Conservation (phyloP, 2,329 filamentous ascomycete genomes). For the Pseudofabraea citricarpa region DNA sequence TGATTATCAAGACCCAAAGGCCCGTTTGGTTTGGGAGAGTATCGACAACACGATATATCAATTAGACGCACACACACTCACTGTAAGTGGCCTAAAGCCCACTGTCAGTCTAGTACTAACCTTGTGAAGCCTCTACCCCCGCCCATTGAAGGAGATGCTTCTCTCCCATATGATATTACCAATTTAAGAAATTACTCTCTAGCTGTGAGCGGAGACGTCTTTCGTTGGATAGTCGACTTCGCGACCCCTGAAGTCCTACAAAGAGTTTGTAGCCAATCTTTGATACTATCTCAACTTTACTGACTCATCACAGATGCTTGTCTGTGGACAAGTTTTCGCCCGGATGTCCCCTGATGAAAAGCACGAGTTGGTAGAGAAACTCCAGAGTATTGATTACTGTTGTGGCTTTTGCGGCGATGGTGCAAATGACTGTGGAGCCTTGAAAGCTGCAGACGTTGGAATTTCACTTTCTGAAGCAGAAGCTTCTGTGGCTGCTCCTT, state of each 20-base stretch:
- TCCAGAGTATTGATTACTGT: conserved; percentile 94
- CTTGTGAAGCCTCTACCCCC: conserved; percentile 59
- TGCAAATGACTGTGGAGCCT: conserved; percentile 92
- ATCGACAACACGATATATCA: conserved; percentile 80
- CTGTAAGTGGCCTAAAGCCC: conserved; percentile 38
- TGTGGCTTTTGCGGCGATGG: conserved; percentile 96
- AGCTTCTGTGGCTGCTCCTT: conserved; percentile 95
- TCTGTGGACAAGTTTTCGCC: conserved; percentile 88
- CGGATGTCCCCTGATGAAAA: conserved; percentile 99
- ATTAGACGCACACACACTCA: conserved; percentile 73
- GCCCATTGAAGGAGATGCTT: conserved; percentile 69
- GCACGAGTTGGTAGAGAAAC: conserved; percentile 92
- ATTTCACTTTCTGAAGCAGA: conserved; percentile 97
- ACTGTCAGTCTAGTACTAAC: too few species aligned
- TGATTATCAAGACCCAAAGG: conserved; percentile 67
- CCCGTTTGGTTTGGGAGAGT: conserved; percentile 82
- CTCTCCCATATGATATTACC: conserved; percentile 77
- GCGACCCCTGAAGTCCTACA: conserved; percentile 75
- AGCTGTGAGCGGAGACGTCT: conserved; percentile 88
- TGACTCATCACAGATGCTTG: conserved; percentile 63
- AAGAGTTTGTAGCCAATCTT: conserved; percentile 40
- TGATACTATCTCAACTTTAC: conserved; percentile 1
- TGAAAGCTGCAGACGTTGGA: conserved; percentile 96
- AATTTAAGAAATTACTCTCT: conserved; percentile 83
- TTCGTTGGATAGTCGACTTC: conserved; percentile 94